Evolutionary conservation across 352 stramenopile genomes (phyloP), one percentile per base, ranked within the genome.

Genomic region (Phytophthora fragariaefolia): DNA sequence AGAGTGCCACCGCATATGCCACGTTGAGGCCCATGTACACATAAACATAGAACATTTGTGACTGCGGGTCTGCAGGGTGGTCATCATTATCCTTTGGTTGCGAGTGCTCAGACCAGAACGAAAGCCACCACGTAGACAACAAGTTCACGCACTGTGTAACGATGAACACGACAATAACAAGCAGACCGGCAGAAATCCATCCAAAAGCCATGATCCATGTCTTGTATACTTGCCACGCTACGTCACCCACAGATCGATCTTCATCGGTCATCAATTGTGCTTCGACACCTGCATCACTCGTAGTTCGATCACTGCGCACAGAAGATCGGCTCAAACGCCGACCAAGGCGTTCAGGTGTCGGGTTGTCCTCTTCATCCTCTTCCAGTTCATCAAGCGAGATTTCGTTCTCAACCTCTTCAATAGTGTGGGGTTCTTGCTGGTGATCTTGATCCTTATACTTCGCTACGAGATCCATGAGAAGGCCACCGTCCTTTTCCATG

Each of bases 31-130:
- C 72, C 53, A 95, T 83, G 59, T 93, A 97, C 22, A 97, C 76
- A 52, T 87, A 84, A n/a, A 97, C 61, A 60, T 93, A 97, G 59
- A 72, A 93, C 80, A 90, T 87, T 56, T 88, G 67, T 24, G 79
- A 81, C 36, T 78, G 51, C n/a, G 56, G 58, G 32, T 82, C 27
- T 15, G 53, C 56, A 36, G 46, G 18, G 13, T 65, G 24, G 4
- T 64, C n/a, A 3, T 45, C 30, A 13, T 66, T 61, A 15, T 74
- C 40, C 10, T 66, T 56, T 6, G 38, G 8, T 36, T 75, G 43
- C 0, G 74, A 71, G 30, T 79, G 59, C 34, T 79, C 71, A n/a
- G 74, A 79, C 74, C 74, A 82, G 36, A 69, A 77, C 10, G 71
- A 78, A 6, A 82, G 61, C 74, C 74, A 82, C 64, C 71, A 98